These are phyloP conservation scores for Amanita fuliginea DNA, from an alignment of 768 basidiomycete species.

Conservation along the genomic window DNA sequence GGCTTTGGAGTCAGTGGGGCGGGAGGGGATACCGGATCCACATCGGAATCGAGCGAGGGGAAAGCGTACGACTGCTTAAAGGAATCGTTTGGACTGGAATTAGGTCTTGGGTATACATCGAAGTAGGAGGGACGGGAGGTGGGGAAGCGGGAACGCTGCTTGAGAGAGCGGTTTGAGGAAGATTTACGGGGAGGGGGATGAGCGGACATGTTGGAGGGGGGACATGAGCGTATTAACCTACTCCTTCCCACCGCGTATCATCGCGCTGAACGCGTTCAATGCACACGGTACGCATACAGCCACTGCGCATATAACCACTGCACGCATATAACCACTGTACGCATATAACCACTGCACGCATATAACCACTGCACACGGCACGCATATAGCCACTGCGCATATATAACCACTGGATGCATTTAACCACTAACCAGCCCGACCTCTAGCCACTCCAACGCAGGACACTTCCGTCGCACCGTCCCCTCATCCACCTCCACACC, in stretches of 20 bases:
- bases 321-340: too few relatives aligned
- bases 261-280: too few relatives aligned
- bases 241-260: too few relatives aligned
- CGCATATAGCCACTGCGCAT: too few relatives aligned
- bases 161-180: conserved; percentile 45
- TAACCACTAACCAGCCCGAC: too few relatives aligned
- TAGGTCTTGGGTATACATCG: conserved; percentile 33
- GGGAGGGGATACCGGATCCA: conserved; percentile 16
- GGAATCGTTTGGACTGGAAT: conserved; percentile 22
- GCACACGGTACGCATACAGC: too few relatives aligned
- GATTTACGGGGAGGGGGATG: conserved; percentile 32
- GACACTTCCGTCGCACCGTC: conserved; percentile 22
- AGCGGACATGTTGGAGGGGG: conserved; percentile 7
- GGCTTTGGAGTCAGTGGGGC: conserved; percentile 16
- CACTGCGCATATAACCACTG: too few relatives aligned
- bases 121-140: conserved; percentile 27
- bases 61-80: conserved; percentile 25
- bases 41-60: conserved; percentile 25
- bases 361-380: too few relatives aligned
- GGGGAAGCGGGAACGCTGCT: conserved; percentile 27
- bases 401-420: too few relatives aligned
- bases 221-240: too few relatives aligned
- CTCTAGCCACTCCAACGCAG: conserved; percentile 19
- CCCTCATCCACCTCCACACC: conserved; percentile 29
- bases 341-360: too few relatives aligned